Base-by-base conservation (phyloP, 2,329 filamentous ascomycete genomes). In the Penicillium griseofulvum region DNA sequence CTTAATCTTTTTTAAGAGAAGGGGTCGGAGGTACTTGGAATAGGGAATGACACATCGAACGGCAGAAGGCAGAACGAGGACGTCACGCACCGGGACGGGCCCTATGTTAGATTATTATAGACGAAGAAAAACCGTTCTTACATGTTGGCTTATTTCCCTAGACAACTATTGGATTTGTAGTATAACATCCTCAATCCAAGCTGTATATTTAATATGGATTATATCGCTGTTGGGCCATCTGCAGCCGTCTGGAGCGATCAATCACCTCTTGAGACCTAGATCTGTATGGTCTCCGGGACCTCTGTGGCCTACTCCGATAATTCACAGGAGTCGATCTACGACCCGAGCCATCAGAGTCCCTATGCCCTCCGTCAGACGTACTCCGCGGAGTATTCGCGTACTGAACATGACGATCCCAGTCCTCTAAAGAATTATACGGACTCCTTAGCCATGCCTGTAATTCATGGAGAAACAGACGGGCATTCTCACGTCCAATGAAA, bases 321-420 rank as follows among this genome's bases (percentile, higher is more conserved):
- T 33, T 26, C 3, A 43, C 19, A 28, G 52, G 39, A 39, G 39
- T 45, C 26, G 28, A 14, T 5, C 42, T 51, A 44, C 62, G 62
- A 56, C 54, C 52, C 17, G 60, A 44, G n/a, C 24, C 42, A 36
- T 41, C 46, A 19, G 46, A 16, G 11, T 48, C 57, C 31, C 36
- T 50, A 36, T 37, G 19, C n/a, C 24, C 34, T 33, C 51, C 24
- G 12, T 39, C 38, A 28, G 41, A 31, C n/a, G n/a, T 36, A 22
- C 34, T 41, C n/a, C 29, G 28, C 7, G 50, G 29, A 19, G 42
- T 49, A 39, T 71, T 68, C 12, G 71, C 65, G 67, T 96, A 96
- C 71, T 93, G 90, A 14, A 92, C 89, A 60, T 85, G 78, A 17
- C 81, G 77, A 75, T 97, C 93, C 91, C 91, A 97, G 44, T 87